A percentile compares a stretch with the other conserved stretches of the same genome.
These are phyloP conservation scores for Euphorbia neoarborescens DNA, from an alignment of 441 rosid genomes.

Conservation along the genomic window DNA sequence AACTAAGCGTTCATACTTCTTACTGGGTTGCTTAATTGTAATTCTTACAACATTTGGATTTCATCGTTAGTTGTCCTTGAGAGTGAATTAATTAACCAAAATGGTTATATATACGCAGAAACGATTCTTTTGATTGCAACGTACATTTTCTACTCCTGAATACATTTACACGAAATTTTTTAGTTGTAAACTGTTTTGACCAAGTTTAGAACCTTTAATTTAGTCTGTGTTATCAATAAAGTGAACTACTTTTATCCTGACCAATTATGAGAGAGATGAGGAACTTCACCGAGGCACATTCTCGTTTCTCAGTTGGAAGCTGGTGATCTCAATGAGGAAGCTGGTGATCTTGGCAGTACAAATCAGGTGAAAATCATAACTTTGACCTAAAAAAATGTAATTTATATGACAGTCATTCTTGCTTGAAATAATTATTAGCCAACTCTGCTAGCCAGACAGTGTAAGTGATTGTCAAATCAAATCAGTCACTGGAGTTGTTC, in stretches of 20 bases:
- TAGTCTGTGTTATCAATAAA: neutral
- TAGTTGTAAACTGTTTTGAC: neutral
- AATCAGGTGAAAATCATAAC: neutral
- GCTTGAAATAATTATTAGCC: neutral
- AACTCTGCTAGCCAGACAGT: neutral
- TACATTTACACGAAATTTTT: conserved; percentile 6
- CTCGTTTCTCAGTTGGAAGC: neutral
- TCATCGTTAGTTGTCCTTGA: conserved; percentile 15
- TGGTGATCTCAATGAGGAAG: neutral
- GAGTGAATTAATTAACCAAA: conserved; percentile 11
- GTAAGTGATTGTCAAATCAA: neutral
- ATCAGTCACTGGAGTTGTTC: neutral
- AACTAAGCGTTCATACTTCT: conserved; percentile 19
- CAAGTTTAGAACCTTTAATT: neutral
- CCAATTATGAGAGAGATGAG: neutral
- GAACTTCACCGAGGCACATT: neutral
- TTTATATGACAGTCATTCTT: neutral
- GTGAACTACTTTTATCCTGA: neutral
- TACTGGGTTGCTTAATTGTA: conserved; percentile 16
- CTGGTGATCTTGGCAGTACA: neutral
- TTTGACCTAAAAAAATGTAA: neutral
- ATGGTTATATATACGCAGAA: conserved; percentile 21
- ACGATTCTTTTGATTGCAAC: conserved; percentile 16
- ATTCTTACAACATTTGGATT: conserved; percentile 21
- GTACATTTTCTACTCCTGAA: neutral